Conservation (phyloP, 495 filamentous ascomycete genomes). For the Cenococcum geophilum region DNA sequence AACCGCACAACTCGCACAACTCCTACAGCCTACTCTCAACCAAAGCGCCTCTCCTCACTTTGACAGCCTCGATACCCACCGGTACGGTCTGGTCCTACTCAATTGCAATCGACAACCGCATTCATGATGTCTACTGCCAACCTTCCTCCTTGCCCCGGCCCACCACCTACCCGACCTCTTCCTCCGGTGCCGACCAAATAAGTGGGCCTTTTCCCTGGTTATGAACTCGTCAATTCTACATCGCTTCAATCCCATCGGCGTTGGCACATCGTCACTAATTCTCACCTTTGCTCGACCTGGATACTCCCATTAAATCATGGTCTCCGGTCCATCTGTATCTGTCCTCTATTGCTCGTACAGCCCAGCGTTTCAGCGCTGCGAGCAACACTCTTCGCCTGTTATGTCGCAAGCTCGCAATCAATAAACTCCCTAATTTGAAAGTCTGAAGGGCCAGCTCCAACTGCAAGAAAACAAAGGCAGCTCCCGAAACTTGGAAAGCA, state of each 20-base stretch:
- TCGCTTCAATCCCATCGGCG: neutral
- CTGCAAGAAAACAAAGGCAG: neutral
- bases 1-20: constrained; percentile 8
- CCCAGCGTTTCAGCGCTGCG: constrained; percentile 3
- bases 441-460: neutral
- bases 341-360: neutral
- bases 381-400: constrained; percentile 1
- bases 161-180: constrained; percentile 75
- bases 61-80: constrained; percentile 16
- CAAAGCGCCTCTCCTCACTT: constrained; percentile 8
- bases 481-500: neutral
- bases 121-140: constrained; percentile 58
- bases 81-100: no score
- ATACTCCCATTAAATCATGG: neutral
- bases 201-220: constrained; percentile 4
- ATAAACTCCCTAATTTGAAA: neutral
- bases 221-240: neutral
- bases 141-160: constrained; percentile 79
- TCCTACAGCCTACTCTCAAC: constrained; percentile 23
- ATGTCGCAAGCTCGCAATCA: neutral
- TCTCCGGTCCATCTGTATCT: neutral
- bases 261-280: constrained; percentile 1
- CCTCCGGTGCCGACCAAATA: constrained; percentile 60
- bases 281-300: neutral
- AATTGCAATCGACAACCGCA: constrained; percentile 28